Conservation (phyloP, 441 rosid species). For the Iberis amara region DNA sequence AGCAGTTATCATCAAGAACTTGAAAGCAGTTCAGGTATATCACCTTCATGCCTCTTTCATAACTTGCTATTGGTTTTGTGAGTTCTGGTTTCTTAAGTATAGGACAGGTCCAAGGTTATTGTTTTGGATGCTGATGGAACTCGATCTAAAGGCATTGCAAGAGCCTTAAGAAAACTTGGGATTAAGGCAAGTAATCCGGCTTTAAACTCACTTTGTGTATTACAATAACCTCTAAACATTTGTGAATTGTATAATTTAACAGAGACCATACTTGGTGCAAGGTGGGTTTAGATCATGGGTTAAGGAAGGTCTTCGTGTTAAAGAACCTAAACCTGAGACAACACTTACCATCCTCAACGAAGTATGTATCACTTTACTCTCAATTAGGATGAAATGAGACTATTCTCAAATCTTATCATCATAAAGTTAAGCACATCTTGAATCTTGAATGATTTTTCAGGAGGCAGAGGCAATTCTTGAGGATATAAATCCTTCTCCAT, state of each 20-base stretch:
- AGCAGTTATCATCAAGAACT: conserved; percentile 71
- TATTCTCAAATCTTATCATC: conserved; percentile 7
- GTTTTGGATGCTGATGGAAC: conserved; percentile 92
- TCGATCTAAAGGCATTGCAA: conserved; percentile 79
- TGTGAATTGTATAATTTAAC: conserved; percentile 25
- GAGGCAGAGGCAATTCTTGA: conserved; percentile 94
- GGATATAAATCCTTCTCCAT: conserved; percentile 72
- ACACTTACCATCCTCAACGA: conserved; percentile 71
- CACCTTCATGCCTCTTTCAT: conserved; percentile 16
- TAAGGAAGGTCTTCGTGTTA: conserved; percentile 65
- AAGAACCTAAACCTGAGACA: conserved; percentile 83
- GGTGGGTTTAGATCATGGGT: conserved; percentile 92
- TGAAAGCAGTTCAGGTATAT: conserved; percentile 69
- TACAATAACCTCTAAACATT: not conserved
- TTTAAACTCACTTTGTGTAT: conserved; percentile 14
- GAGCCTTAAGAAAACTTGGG: conserved; percentile 87
- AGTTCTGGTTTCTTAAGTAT: conserved; percentile 30
- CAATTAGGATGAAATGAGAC: conserved; percentile 7
- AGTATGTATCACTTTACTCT: conserved; percentile 38
- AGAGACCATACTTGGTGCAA: conserved; percentile 73
- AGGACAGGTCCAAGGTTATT: conserved; percentile 96
- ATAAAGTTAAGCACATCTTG: conserved; percentile 17
- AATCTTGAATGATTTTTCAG: conserved; percentile 36
- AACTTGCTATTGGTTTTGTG: conserved; percentile 12
- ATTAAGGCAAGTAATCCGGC: conserved; percentile 50